Base-by-base conservation (phyloP, 495 filamentous ascomycete species). In the Penicillium pancosmium region DNA sequence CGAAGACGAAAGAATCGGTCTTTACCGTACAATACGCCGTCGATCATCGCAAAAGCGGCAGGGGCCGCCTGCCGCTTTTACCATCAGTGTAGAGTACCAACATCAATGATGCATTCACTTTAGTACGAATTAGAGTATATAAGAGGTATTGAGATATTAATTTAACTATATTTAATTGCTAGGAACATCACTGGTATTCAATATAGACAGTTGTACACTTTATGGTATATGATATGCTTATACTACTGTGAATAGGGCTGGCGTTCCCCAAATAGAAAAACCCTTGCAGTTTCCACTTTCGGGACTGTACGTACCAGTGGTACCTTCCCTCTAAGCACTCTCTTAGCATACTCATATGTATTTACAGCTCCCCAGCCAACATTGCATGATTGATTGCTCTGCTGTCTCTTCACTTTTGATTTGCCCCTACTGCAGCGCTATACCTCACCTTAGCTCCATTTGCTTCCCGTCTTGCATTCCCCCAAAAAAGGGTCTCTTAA, bases 1-100 rank as follows among this genome's bases (percentile, higher is more conserved):
- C 2, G 23, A 59, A 50, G 19, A 21, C 19, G 19, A 21, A 21
- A 21, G 63, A 61, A 56, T 27, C 19, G 50, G 15, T 33, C 61
- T 62, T 59, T 67, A 67, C 43, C 38, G 61, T 65, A 64, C 61
- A 33, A 52, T 46, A 56, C 19, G 16, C 16, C 41, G 67, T 68
- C 64, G 65, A 69, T 67, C 67, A 63, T 65, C 7, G 52, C 50
- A 35, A 33, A 55, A 60, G 31, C 51, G 59, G 64, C 55, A 57
- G 62, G 67, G 64, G 64, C 64, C 60, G 43, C 58, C 52, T 55
- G 53, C 43, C 54, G 55, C 50, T 57, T 57, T 56, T 59, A 16
- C 41, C 46, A 13, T 3, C 12, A 25, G 19, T 1, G 23, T 23
- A 23, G 23, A 23, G 23, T 2, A 23, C 23, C 3, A 23, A 4